phyloP scores from a whole-genome alignment of 106 monocot species.

The Phalaenopsis equestris region DNA sequence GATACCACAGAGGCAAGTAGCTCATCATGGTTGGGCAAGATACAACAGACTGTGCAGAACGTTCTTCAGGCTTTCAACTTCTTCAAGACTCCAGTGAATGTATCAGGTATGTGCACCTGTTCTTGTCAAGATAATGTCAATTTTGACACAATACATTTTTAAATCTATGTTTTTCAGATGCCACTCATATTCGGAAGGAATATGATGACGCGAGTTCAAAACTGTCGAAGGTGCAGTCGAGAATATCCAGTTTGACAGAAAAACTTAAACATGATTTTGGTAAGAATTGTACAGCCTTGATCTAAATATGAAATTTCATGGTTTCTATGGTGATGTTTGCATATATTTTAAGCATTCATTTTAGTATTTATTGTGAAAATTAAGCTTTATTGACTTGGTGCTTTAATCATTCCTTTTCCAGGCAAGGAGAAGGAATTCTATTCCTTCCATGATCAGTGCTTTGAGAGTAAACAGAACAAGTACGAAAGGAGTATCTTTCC shows the following conservation, averaged over 20 bases:
- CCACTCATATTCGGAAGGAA: slow-evolving; percentile 73
- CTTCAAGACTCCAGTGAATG: slow-evolving; percentile 83
- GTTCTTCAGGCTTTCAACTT: slow-evolving; percentile 69
- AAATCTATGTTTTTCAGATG: slow-evolving; percentile 39
- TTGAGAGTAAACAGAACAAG: slow-evolving; percentile 90
- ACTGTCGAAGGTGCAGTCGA: slow-evolving; percentile 85
- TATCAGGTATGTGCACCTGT: slow-evolving; percentile 53
- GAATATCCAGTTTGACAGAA: slow-evolving; percentile 63
- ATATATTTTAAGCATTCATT: neutral
- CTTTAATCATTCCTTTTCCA: slow-evolving; percentile 19
- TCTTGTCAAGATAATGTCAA: slow-evolving; percentile 1
- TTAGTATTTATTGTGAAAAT: neutral
- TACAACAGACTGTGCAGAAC: slow-evolving; percentile 65
- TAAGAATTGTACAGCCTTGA: slow-evolving; percentile 19
- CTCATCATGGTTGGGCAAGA: slow-evolving; percentile 65
- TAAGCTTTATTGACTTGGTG: neutral
- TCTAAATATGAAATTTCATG: neutral
- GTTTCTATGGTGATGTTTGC: neutral
- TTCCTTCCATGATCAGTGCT: slow-evolving; percentile 83
- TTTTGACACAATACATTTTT: slow-evolving; percentile 1
- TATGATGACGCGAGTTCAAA: slow-evolving; percentile 83
- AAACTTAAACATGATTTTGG: slow-evolving; percentile 90
- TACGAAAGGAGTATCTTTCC: slow-evolving; percentile 21
- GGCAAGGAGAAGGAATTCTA: slow-evolving; percentile 91
- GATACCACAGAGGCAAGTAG: slow-evolving; percentile 37